These are phyloP conservation scores for Ophiocordyceps camponoti-floridani DNA, from an alignment of 2,329 filamentous ascomycete genomes.

Conservation along the genomic window DNA sequence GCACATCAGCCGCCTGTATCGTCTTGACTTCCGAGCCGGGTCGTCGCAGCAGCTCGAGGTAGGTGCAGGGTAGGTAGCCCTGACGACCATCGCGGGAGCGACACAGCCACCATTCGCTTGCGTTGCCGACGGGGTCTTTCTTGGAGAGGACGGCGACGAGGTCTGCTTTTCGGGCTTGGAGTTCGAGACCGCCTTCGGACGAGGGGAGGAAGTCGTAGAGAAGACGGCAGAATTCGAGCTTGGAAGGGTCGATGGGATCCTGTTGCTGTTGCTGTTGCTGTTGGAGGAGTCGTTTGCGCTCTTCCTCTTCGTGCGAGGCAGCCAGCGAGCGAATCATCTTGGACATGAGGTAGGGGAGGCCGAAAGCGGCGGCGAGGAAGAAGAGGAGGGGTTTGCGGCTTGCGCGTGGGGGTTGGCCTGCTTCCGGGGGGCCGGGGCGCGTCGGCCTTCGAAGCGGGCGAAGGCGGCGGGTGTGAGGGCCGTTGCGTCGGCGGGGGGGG, in stretches of 20 bases:
- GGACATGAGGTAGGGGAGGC: slow-evolving; percentile 89
- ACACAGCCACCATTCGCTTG: slow-evolving; percentile 96
- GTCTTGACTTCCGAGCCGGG: slow-evolving; percentile 31
- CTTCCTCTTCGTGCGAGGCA: slow-evolving; percentile 68
- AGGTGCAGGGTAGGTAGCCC: slow-evolving; percentile 82
- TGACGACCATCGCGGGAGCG: slow-evolving; percentile 75
- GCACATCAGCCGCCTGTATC: slow-evolving; percentile 21
- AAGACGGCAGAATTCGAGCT: slow-evolving; percentile 91
- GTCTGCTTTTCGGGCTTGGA: slow-evolving; percentile 87
- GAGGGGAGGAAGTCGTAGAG: slow-evolving; percentile 89
- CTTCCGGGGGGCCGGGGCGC: slow-evolving; percentile 25
- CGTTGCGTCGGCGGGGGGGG: slow-evolving; percentile 71
- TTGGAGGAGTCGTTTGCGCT: slow-evolving; percentile 28
- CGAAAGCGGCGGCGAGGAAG: slow-evolving; percentile 87
- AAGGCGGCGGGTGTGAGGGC: slow-evolving; percentile 83
- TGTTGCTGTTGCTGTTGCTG: slow-evolving; percentile 26
- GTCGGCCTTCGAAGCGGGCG: slow-evolving; percentile 66
- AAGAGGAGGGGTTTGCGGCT: slow-evolving; percentile 93
- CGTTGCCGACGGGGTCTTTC: slow-evolving; percentile 76
- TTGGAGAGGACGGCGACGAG: slow-evolving; percentile 88
- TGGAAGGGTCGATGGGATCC: slow-evolving; percentile 59
- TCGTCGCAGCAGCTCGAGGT: slow-evolving; percentile 56
- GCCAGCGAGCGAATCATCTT: slow-evolving; percentile 83
- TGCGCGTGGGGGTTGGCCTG: slow-evolving; percentile 36
- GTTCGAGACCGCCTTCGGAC: slow-evolving; percentile 49